Evolutionary conservation across 2,329 filamentous ascomycete species (phyloP), one percentile per base, ranked within the genome.

Genomic region (Aspergillus spinulosporus): DNA sequence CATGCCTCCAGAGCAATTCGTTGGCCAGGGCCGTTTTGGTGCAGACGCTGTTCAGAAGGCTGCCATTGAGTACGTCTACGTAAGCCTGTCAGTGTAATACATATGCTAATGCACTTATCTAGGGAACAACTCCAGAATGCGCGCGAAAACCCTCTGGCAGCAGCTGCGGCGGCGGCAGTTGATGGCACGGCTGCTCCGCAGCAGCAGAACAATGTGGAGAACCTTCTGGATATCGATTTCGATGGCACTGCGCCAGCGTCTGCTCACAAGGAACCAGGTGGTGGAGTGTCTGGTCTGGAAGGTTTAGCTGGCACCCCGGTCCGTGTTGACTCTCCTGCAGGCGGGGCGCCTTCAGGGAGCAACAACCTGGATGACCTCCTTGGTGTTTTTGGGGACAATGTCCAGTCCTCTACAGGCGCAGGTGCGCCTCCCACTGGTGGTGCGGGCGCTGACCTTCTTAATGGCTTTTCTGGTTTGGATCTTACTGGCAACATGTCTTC

Each of bases 1-100:
- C 84, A 97, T 96, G 78, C 92, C 92, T 6, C 92, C 94, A 45
- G 91, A 96, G 82, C 92, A 93, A n/a, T 99, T 99, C 74, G 88
- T 99, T 56, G 94, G 94, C 64, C 92, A 96, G 76, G 94, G 94
- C 42, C 87, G 93, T 44, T 97, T 90, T 65, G 94, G 93, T 37
- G 92, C 94, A 48, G 92, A 96, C 73, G 92, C 90, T 59, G 91
- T 99, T 68, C 94, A 97, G 75, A 88, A 89, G 64, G 93, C 93
- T 49, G 94, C 94, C 59, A 96, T 99, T 70, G 92, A 96, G 78
- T 82, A 76, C 55, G 80, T 76, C 36, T 49, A 28, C 7, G 26
- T n/a, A 14, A 45, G 4, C 3, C 11, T 42, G 43, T 36, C 6
- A 14, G 12, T 26, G 34, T 21, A 12, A 43, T 9, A 15, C 26